Evolutionary conservation across 495 filamentous ascomycete genomes (phyloP).

Genomic region (Aspergillus sclerotiicarbonarius): DNA sequence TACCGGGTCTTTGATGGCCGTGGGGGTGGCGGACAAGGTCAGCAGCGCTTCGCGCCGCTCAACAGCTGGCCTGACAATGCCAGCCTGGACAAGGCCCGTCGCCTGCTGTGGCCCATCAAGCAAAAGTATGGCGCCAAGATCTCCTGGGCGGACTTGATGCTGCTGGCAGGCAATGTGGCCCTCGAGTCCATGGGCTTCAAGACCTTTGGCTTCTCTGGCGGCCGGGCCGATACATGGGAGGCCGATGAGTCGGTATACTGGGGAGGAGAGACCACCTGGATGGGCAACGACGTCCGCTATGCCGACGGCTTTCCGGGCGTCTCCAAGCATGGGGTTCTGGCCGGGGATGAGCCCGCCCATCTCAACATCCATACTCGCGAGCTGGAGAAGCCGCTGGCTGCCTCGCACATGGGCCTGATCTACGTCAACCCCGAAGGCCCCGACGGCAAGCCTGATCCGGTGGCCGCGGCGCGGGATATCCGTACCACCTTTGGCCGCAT

Average conservation of each 20-base stretch:
- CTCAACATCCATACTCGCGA: constrained; percentile 57
- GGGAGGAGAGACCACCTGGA: constrained; percentile 69
- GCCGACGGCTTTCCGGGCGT: constrained; percentile 45
- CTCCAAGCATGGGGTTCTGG: not conserved
- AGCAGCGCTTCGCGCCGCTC: constrained; percentile 73
- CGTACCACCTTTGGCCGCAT: constrained; percentile 69
- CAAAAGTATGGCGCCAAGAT: constrained; percentile 80
- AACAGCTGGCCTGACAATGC: constrained; percentile 82
- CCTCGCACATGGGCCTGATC: constrained; percentile 70
- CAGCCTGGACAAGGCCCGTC: constrained; percentile 72
- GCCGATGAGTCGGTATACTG: constrained; percentile 72
- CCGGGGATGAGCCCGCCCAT: constrained; percentile 36
- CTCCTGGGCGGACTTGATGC: constrained; percentile 69
- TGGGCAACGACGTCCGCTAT: constrained; percentile 69
- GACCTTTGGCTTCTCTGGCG: constrained; percentile 70
- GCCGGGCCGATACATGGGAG: constrained; percentile 66
- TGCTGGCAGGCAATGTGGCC: constrained; percentile 70
- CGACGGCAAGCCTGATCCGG: constrained; percentile 64
- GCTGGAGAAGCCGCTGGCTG: constrained; percentile 61
- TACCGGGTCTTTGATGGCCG: constrained; percentile 71
- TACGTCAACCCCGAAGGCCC: constrained; percentile 77
- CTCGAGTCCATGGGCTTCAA: constrained; percentile 73
- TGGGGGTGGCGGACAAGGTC: constrained; percentile 66
- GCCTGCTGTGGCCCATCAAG: constrained; percentile 75
- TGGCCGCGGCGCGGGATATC: constrained; percentile 66